phyloP scores from a whole-genome alignment of 768 basidiomycete genomes.

The Tremella yokohamensis region DNA sequence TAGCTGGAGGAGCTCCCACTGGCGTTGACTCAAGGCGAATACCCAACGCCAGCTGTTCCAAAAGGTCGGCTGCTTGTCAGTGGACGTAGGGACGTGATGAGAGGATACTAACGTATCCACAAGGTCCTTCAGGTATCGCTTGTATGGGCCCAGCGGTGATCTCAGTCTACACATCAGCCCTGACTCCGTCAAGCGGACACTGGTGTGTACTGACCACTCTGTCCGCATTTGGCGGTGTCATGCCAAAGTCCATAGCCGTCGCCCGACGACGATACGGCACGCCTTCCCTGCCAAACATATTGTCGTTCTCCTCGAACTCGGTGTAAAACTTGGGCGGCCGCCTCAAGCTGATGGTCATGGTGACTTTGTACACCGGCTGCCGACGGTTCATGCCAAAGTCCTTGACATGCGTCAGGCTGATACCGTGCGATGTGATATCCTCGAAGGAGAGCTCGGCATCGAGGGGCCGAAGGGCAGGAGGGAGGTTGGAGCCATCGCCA shows the following conservation, averaged over 20 bases:
- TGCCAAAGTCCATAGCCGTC: conserved; percentile 43
- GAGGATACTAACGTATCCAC: conserved; percentile 31
- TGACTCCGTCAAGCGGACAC: background rate
- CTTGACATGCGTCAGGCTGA: conserved; percentile 15
- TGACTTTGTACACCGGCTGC: conserved; percentile 17
- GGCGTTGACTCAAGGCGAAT: conserved; percentile 14
- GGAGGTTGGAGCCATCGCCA: conserved; percentile 11
- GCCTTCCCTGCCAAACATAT: conserved; percentile 8
- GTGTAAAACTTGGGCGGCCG: conserved; percentile 43
- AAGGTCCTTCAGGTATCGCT: conserved; percentile 40
- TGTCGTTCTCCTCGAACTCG: conserved; percentile 25
- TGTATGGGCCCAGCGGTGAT: conserved; percentile 34
- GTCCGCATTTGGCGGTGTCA: conserved; percentile 1
- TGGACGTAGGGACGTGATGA: background rate
- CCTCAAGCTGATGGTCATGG: conserved; percentile 37
- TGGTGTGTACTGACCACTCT: conserved; percentile 19
- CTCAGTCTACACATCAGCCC: conserved; percentile 28
- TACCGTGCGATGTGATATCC: conserved; percentile 41
- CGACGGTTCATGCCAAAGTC: background rate
- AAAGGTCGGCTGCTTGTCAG: conserved; percentile 33
- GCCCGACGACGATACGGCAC: conserved; percentile 28
- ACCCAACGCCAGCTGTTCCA: conserved; percentile 43
- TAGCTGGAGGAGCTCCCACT: conserved; percentile 7
- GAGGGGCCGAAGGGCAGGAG: conserved; percentile 33
- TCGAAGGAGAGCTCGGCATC: conserved; percentile 44